A percentile compares a stretch with the other conserved stretches of the same genome.
phyloP scores from a whole-genome alignment of 73 alveolate species.

The Breviolum minutum region DNA sequence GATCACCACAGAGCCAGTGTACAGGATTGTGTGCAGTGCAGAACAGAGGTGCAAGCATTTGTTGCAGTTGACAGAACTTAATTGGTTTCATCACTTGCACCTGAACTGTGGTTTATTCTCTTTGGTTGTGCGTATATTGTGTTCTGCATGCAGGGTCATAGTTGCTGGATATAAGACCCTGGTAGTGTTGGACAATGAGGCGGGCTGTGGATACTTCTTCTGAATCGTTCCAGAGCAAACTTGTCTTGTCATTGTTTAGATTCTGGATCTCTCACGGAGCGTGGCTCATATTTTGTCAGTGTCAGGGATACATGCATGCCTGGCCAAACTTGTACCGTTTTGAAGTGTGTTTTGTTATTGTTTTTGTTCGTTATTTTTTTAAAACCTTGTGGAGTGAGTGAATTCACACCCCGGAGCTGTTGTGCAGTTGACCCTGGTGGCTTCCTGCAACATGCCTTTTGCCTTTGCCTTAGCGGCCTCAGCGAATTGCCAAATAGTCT shows the following conservation, averaged over 20 bases:
- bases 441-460: conserved; percentile 77
- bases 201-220: background rate
- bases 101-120: background rate
- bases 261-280: too few species aligned
- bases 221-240: background rate
- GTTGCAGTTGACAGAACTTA: background rate
- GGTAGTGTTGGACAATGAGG: conserved; percentile 84
- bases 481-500: background rate
- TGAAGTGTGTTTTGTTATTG: too few species aligned
- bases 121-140: background rate
- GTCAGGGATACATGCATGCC: too few species aligned
- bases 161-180: conserved; percentile 66
- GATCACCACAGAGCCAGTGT: conserved; percentile 85
- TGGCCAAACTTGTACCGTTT: too few species aligned
- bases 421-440: conserved; percentile 74
- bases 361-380: too few species aligned
- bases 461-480: background rate
- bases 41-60: conserved; percentile 38
- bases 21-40: conserved; percentile 66
- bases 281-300: too few species aligned
- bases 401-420: too few species aligned
- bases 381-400: too few species aligned
- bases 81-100: background rate
- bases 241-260: background rate
- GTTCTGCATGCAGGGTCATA: conserved; percentile 48